Evolutionary conservation across 768 basidiomycete species (phyloP), one percentile per base, ranked within the genome.

Genomic region (Amanita rimosa): DNA sequence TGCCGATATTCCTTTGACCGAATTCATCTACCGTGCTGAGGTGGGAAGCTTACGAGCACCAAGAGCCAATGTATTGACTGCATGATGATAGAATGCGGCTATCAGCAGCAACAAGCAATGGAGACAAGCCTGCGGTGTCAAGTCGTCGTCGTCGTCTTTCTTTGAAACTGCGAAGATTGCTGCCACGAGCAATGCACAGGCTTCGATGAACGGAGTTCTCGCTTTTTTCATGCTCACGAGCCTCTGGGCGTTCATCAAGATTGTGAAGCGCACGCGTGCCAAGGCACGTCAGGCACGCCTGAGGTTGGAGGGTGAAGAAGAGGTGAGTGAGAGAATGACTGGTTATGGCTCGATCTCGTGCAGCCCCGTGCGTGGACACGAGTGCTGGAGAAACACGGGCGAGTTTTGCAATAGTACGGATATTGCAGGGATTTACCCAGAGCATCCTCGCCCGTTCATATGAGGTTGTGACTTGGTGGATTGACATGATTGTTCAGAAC

Each of bases 11-110:
- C 82, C 86, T 43, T 71, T 89, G 58, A 87, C 85, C 11, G 85
- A 88, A 60, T 89, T 90, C 71, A 83, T 88, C 62, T 86, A 87
- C 72, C 76, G 81, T 49, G 72, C 81, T 48, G 82, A 88, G 76
- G 86, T 85, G 60, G 14, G 67, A 62, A 16, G 40, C 31, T n/a
- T 46, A 45, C 8, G 4, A 36, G 34, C 22, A 44, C 6, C 17
- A 8, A 38, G 22, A 38, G 29, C 29, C 27, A 22, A 48, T 8
- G 11, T 27, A 36, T 40, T 29, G 41, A 24, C 33, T 48, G 22
- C 38, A 11, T 9, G 36, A 35, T 16, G 6, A 16, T 44, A 78
- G 76, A 70, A 67, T 46, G 69, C 74, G 14, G 76, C 71, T 31
- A 74, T 78, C 63, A 73, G 67, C 16, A 73, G 68, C 67, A 78